These are phyloP conservation scores for Tulasnella sp. DNA, from an alignment of 768 basidiomycete genomes.

Conservation along the genomic window DNA sequence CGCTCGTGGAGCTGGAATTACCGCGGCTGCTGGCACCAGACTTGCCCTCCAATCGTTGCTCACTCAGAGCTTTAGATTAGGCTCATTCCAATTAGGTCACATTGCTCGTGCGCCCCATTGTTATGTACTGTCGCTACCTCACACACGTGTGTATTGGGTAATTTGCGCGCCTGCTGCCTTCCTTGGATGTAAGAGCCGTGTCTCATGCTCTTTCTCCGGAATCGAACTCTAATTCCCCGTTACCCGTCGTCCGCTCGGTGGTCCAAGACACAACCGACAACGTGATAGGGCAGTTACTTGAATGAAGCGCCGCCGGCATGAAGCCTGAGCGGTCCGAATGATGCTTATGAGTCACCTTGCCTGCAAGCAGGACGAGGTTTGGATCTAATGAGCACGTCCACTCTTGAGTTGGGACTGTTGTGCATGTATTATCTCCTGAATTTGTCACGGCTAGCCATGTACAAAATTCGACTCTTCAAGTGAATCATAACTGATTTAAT, in stretches of 20 bases:
- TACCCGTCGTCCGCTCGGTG: constrained; percentile 76
- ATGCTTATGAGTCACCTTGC: constrained; percentile 71
- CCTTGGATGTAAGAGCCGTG: constrained; percentile 41
- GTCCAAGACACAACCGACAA: constrained; percentile 38
- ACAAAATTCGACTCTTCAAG: constrained; percentile 64
- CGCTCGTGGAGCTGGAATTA: constrained; percentile 42
- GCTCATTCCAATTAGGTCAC: constrained; percentile 47
- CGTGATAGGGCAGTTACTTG: constrained; percentile 72
- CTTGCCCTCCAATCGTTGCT: constrained; percentile 49
- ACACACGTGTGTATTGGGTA: constrained; percentile 36
- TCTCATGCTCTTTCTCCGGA: constrained; percentile 36
- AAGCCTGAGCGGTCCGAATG: constrained; percentile 67
- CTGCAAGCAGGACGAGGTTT: constrained; percentile 57
- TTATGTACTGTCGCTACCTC: constrained; percentile 47
- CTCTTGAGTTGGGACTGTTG: constrained; percentile 64
- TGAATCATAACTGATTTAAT: constrained; percentile 82
- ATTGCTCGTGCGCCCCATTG: constrained; percentile 42
- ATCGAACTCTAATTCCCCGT: constrained; percentile 64
- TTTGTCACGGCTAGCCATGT: constrained; percentile 79
- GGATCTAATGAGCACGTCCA: constrained; percentile 72
- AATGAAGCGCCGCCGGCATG: constrained; percentile 66
- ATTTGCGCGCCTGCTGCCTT: constrained; percentile 42
- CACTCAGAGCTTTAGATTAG: constrained; percentile 47
- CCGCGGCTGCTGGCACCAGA: constrained; percentile 40
- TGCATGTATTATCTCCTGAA: constrained; percentile 72